Evolutionary conservation across 75 land plant species (phyloP), one percentile per base, ranked within the genome.

Genomic region (Chamaecyparis obtusa): DNA sequence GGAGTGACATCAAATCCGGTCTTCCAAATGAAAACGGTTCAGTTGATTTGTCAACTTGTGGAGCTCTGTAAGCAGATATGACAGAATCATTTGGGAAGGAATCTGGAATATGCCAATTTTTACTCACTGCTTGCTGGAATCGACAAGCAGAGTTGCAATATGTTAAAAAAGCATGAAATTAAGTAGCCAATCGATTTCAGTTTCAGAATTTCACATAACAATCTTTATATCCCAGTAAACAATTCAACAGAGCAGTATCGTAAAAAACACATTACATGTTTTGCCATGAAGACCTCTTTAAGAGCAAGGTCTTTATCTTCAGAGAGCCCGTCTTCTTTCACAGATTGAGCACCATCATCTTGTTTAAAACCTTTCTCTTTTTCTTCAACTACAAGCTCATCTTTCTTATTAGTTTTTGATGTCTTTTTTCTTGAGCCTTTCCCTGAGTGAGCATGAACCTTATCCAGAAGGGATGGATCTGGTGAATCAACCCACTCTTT

Each of bases 401-500:
- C 57, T 33, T 57, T 85, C 16, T 83, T 86, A 24, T 83, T 72
- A 44, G 10, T 74, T 79, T 89, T 90, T 57, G 88, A 87, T 33
- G 84, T 54, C 67, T 83, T 88, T 78, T 91, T 95, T 69, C 83
- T 90, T 83, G 86, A 83, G 86, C 39, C 69, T 33, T 84, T 60
- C 39, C 90, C 91, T 54, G 37, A 37, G 77, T 77, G 35, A 64
- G 80, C 57, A 83, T 91, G 71, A 84, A 92, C 49, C 87, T 89
- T 91, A 39, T 91, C 92, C 13, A 98, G 87, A 48, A 98, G 93
- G 46, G 92, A 86, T 27, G 94, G 94, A 88, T 98, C 99, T 43
- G 99, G 96, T 85, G 99, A 97, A 84, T 98, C 99, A 87, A 98
- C 85, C 97, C 95, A 94, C 80, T 95, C 96, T 74, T 89, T 92